Percentiles rank a stretch among this genome's conserved stretches.
phyloP scores from a whole-genome alignment of 2,329 filamentous ascomycete genomes.

The Penicillium sp. region DNA sequence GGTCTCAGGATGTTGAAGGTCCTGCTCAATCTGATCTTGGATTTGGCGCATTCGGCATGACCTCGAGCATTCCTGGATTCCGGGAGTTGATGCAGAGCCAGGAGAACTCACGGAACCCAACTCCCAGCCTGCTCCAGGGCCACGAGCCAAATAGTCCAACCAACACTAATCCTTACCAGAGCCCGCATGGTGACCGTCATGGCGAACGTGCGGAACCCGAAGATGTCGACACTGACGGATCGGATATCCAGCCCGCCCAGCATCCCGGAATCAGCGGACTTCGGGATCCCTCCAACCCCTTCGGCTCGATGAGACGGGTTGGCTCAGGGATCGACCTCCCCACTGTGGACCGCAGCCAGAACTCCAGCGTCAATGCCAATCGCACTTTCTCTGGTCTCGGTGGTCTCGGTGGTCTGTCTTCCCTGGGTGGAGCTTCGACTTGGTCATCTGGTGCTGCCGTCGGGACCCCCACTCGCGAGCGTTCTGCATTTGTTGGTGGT shows the following conservation, averaged over 20 bases:
- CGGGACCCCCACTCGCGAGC: slow-evolving; percentile 66
- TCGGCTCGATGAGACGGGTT: slow-evolving; percentile 56
- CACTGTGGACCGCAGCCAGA: slow-evolving; percentile 86
- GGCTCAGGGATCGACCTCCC: slow-evolving; percentile 54
- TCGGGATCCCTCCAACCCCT: slow-evolving; percentile 51
- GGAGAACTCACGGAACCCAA: slow-evolving; percentile 57
- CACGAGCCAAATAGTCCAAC: slow-evolving; percentile 82
- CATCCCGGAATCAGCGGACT: slow-evolving; percentile 55
- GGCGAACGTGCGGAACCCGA: slow-evolving; percentile 53
- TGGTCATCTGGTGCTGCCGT: slow-evolving; percentile 64
- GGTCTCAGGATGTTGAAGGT: slow-evolving; percentile 63
- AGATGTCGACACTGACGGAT: slow-evolving; percentile 57
- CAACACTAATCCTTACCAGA: slow-evolving; percentile 94
- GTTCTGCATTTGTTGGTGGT: slow-evolving; percentile 48
- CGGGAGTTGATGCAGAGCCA: slow-evolving; percentile 58
- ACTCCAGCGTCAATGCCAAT: slow-evolving; percentile 74
- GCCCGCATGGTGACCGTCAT: slow-evolving; percentile 70
- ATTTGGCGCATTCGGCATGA: slow-evolving; percentile 61
- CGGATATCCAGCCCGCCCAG: slow-evolving; percentile 52
- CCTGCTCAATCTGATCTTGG: slow-evolving; percentile 46
- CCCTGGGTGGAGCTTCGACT: slow-evolving; percentile 49
- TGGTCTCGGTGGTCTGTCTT: slow-evolving; percentile 52
- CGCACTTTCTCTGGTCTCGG: slow-evolving; percentile 67
- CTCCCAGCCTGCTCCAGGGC: slow-evolving; percentile 49
- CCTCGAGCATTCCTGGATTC: slow-evolving; percentile 55